Evolutionary conservation across 352 stramenopile genomes (phyloP).

Genomic region (Pythium apleroticum): DNA sequence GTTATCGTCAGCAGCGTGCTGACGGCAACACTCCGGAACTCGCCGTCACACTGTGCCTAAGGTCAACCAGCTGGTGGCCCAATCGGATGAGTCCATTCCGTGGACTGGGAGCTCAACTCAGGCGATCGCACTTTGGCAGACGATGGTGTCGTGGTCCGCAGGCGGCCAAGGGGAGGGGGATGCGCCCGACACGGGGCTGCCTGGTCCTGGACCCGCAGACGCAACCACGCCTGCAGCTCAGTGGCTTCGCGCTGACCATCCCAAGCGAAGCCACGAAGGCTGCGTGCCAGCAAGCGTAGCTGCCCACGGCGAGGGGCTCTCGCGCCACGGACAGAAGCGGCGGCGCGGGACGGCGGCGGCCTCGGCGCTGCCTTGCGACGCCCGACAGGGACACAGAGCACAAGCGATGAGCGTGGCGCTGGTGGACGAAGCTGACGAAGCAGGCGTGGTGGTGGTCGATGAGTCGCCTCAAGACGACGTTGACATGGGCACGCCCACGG

Average conservation of each 20-base stretch:
- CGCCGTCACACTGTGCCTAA: neutral
- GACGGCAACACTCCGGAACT: neutral
- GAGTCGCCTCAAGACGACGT: constrained; percentile 19
- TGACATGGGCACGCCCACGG: constrained; percentile 18
- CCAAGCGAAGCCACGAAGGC: neutral
- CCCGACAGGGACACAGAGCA: neutral
- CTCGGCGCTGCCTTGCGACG: neutral
- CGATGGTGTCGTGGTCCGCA: constrained; percentile 1
- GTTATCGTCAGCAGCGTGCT: neutral
- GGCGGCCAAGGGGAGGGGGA: constrained; percentile 11
- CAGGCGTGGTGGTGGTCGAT: constrained; percentile 3
- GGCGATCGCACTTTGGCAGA: neutral
- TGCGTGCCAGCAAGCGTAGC: neutral
- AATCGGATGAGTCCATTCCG: constrained; percentile 12
- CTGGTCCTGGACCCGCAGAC: neutral
- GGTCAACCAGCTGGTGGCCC: constrained; percentile 16
- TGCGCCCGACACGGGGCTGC: constrained; percentile 6
- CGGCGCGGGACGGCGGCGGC: neutral
- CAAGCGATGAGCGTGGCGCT: constrained; percentile 14
- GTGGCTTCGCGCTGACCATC: neutral
- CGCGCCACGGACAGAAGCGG: constrained; percentile 3
- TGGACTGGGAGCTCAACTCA: neutral
- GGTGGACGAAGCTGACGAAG: neutral
- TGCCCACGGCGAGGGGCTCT: neutral
- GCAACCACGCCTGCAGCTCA: neutral